Evolutionary conservation across 805 yeast genomes (phyloP).

Genomic region (Wickerhamomyces subpelliculosus): DNA sequence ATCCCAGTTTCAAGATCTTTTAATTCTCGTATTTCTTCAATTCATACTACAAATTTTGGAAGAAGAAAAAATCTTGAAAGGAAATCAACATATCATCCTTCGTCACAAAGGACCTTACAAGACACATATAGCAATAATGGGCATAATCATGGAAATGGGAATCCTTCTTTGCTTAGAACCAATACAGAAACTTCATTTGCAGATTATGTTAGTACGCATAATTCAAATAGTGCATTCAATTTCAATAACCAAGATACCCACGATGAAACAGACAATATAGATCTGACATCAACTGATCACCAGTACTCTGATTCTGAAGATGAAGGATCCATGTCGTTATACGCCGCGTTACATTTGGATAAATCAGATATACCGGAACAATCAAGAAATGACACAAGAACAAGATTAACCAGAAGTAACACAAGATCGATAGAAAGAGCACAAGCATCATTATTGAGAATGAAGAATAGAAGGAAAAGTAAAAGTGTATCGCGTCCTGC

Average conservation of each 20-base stretch:
- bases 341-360: constrained; percentile 42
- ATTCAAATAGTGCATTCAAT: constrained; percentile 11
- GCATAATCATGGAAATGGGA: background rate
- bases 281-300: constrained; percentile 3
- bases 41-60: constrained; percentile 20
- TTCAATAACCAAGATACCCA: constrained; percentile 13
- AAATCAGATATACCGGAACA: constrained; percentile 24
- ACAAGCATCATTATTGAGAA: constrained; percentile 56
- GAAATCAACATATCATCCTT: constrained; percentile 6
- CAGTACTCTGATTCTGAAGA: constrained; percentile 38
- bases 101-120: too few relatives aligned
- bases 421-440: constrained; percentile 54
- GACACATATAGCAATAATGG: constrained; percentile 6
- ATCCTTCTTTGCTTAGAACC: constrained; percentile 1
- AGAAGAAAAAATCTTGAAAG: constrained; percentile 18
- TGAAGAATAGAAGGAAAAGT: constrained; percentile 51
- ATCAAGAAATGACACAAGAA: constrained; percentile 21
- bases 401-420: constrained; percentile 29
- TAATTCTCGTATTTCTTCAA: constrained; percentile 17
- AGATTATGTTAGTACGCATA: constrained; percentile 18
- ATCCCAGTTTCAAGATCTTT: constrained; percentile 38
- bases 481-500: constrained; percentile 33
- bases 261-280: constrained; percentile 3
- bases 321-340: constrained; percentile 62
- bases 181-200: constrained; percentile 17